phyloP scores from a whole-genome alignment of 257 asterid genomes.

The Solanum tarijense region DNA sequence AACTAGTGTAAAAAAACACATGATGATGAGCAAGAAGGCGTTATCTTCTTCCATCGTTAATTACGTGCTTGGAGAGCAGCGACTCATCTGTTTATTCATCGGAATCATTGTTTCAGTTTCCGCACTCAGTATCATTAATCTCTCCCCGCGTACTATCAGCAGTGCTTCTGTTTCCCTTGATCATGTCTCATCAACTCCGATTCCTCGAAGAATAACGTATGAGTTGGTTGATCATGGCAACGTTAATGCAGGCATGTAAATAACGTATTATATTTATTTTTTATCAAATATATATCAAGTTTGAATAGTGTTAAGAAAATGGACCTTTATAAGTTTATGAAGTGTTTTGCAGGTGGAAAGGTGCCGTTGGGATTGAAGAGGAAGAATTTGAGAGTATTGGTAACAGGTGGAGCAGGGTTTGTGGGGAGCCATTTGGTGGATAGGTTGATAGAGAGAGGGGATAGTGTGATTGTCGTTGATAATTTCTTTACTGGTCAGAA shows the following conservation, averaged over 20 bases:
- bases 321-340: neutral
- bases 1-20: neutral
- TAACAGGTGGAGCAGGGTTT: conserved; percentile 91
- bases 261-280: too few species aligned
- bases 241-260: conserved; percentile 1
- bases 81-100: conserved; percentile 38
- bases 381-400: conserved; percentile 57
- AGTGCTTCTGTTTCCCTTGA: neutral
- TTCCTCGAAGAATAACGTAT: conserved; percentile 4
- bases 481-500: conserved; percentile 75
- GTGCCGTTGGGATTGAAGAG: conserved; percentile 57
- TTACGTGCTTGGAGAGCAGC: conserved; percentile 44
- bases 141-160: neutral
- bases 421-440: conserved; percentile 94
- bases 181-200: neutral
- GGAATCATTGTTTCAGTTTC: conserved; percentile 39
- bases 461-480: conserved; percentile 73
- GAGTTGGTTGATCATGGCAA: neutral
- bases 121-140: conserved; percentile 14
- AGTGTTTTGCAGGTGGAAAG: conserved; percentile 44
- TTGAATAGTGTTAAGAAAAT: neutral
- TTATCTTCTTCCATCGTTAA: neutral
- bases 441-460: conserved; percentile 65
- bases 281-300: too few species aligned
- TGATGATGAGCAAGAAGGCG: neutral